Percentiles rank a stretch among this genome's conserved stretches.
These are phyloP conservation scores for Phoenix roebelenii DNA, from an alignment of 176 grass and related monocot genomes.

Conservation along the genomic window DNA sequence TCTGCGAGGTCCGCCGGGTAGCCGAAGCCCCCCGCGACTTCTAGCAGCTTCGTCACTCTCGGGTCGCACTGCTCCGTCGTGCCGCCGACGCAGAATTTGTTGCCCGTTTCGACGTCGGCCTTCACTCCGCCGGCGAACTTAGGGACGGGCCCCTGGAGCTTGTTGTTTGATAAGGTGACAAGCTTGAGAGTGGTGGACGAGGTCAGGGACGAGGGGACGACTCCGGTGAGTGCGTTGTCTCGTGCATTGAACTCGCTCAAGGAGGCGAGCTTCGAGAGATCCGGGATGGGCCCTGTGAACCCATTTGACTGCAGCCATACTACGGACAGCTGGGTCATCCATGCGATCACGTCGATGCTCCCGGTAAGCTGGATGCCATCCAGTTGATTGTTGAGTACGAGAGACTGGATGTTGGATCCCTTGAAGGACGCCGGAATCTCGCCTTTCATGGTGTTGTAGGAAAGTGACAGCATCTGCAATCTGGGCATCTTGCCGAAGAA, in stretches of 20 bases:
- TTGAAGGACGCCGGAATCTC: slow-evolving; percentile 30
- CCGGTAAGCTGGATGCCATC: slow-evolving; percentile 45
- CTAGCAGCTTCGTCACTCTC: slow-evolving; percentile 45
- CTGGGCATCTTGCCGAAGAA: slow-evolving; percentile 38
- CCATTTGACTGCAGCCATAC: slow-evolving; percentile 69
- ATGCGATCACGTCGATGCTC: slow-evolving; percentile 38
- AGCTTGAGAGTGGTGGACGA: slow-evolving; percentile 23
- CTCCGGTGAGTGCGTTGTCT: slow-evolving; percentile 62
- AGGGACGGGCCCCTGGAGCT: slow-evolving; percentile 54
- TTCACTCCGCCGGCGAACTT: slow-evolving; percentile 8
- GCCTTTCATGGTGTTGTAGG: slow-evolving; percentile 61
- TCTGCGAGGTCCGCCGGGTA: slow-evolving; percentile 48
- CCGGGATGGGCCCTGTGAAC: slow-evolving; percentile 65
- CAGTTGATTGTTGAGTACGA: slow-evolving; percentile 68
- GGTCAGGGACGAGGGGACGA: slow-evolving; percentile 42
- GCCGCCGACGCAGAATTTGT: slow-evolving; percentile 38
- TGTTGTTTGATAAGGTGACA: slow-evolving; percentile 52
- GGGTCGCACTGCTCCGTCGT: slow-evolving; percentile 32
- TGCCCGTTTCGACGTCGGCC: slow-evolving; percentile 37
- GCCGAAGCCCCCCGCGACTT: slow-evolving; percentile 52
- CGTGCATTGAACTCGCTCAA: slow-evolving; percentile 59
- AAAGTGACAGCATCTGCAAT: slow-evolving; percentile 37
- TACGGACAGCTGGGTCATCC: slow-evolving; percentile 37
- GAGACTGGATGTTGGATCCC: slow-evolving; percentile 28
- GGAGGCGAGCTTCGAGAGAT: slow-evolving; percentile 34